Evolutionary conservation across 2,329 filamentous ascomycete species (phyloP), one percentile per base, ranked within the genome.

Genomic region (Colletotrichum neosansevieriae): DNA sequence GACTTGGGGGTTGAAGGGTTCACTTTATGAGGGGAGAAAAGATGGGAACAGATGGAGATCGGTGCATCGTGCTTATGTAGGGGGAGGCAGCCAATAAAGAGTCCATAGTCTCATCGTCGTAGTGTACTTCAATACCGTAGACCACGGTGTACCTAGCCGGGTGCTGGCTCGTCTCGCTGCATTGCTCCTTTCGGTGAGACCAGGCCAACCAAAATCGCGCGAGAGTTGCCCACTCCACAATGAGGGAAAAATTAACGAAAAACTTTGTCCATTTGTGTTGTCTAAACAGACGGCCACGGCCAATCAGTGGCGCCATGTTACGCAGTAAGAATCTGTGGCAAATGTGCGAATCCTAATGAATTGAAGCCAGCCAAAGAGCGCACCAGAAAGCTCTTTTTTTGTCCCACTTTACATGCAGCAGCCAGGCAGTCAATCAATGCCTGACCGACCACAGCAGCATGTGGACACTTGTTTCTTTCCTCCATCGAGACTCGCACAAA

Each of bases 331-430:
- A 59, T 44, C 44, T 54, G 32, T n/a, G 50, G 50, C 50, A 54
- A 32, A 50, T 29, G 47, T 51, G 49, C 32, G 29, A 58, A 59
- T 59, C 32, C 57, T 29, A 19, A 57, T 44, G 53, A 57, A 42
- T 38, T 3, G 36, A 38, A 38, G 17, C 49, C 49, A 50, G 19
- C 44, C 57, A 59, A 49, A 50, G 44, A 44, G 57, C 57, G 57
- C 34, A 19, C n/a, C 34, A 11, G 9, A 44, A 36, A 12, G 5
- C 58, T 36, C 36, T 36, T 42, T 21, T 21, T 17, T 4, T 29
- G 58, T 45, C 32, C 58, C 58, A 61, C 58, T 53, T 61, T 42
- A 51, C 40, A 44, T 61, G 58, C 58, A 32, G 47, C 58, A 44
- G 17, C 21, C 45, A 51, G 19, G 47, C 58, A 44, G 17, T 17